Base-by-base conservation (phyloP, 768 basidiomycete genomes). In the Lyophyllum atratum region DNA sequence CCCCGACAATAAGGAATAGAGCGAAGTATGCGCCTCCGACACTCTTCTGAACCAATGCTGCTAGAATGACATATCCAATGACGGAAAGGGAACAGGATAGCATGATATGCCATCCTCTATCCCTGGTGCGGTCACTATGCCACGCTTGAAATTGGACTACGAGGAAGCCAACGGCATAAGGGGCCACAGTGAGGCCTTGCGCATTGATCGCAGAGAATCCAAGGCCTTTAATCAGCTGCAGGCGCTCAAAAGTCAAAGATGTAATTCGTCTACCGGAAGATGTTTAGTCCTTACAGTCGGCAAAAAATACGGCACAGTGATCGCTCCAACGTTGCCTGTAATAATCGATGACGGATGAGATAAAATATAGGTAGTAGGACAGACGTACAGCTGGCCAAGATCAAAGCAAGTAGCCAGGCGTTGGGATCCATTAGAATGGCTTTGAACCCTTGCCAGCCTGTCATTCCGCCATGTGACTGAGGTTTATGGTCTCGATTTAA, bases 81-180 rank as follows among this genome's bases (percentile, higher is more conserved):
- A 79, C 74, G 0, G 83, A 78, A 21, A 77, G 60, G 1, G 73
- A 64, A 49, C 76, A 74, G 8, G 80, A 80, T 0, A 69, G 66
- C 79, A 85, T 83, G 61, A 84, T 74, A 60, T 84, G 84, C 66
- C 73, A 84, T 31, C 84, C 83, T 61, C 83, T 70, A 63, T 84
- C 83, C 59, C 72, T 66, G 1, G 81, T 83, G 51, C 72, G 73
- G 61, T 85, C 84, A 62, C 79, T 81, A 66, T 85, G 80, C 75
- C 75, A 80, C 11, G 82, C 76, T 59, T 83, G 82, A 64, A 80
- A 68, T 58, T 84, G 59, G 29, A 83, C 81, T 72, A 82, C 74
- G 62, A 83, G 76, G 79, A 81, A 85, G 25, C 82, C 84, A 26
- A 80, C 76, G 19, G 75, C 71, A 54, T 85, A 85, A 8, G 84